A percentile compares a stretch with the other conserved stretches of the same genome.
Conservation (phyloP, 176 grass and related monocot species). For the Bonia amplexicaulis region DNA sequence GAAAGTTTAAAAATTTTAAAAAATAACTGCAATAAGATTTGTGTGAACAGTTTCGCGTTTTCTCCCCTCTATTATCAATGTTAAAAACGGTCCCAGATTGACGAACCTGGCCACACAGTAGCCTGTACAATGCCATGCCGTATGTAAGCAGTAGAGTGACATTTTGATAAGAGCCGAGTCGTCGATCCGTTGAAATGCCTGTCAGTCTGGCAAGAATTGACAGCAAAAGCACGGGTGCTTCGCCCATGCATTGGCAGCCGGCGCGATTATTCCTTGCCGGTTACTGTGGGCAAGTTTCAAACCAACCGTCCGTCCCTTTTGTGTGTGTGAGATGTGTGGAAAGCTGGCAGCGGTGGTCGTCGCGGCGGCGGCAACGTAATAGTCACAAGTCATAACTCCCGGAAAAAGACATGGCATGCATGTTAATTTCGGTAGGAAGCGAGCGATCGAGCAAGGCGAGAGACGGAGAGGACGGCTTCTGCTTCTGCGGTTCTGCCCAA, state of each 20-base stretch:
- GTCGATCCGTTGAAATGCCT: not conserved
- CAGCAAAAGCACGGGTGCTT: not conserved
- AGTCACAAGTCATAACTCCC: not conserved
- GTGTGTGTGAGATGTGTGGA: not conserved
- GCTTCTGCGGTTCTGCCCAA: not conserved
- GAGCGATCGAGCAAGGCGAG: not conserved
- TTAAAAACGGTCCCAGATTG: too few relatives aligned
- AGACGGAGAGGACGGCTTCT: not conserved
- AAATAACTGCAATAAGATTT: too few relatives aligned
- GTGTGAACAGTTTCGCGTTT: too few relatives aligned
- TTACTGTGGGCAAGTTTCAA: not conserved
- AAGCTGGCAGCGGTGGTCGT: not conserved
- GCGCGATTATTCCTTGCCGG: conserved; percentile 4
- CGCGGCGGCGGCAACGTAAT: not conserved
- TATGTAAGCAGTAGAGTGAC: not conserved
- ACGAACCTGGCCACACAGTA: too few relatives aligned
- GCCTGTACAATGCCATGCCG: not conserved
- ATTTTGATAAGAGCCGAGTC: not conserved
- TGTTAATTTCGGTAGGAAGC: conserved; percentile 17
- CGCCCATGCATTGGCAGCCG: not conserved
- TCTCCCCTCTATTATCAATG: too few relatives aligned
- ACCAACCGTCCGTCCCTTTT: not conserved
- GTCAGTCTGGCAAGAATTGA: not conserved
- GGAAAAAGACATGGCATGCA: conserved; percentile 21
- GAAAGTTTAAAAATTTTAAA: too few relatives aligned